These are phyloP conservation scores for Starmerella scarabaei DNA, from an alignment of 805 yeast genomes.

Conservation along the genomic window DNA sequence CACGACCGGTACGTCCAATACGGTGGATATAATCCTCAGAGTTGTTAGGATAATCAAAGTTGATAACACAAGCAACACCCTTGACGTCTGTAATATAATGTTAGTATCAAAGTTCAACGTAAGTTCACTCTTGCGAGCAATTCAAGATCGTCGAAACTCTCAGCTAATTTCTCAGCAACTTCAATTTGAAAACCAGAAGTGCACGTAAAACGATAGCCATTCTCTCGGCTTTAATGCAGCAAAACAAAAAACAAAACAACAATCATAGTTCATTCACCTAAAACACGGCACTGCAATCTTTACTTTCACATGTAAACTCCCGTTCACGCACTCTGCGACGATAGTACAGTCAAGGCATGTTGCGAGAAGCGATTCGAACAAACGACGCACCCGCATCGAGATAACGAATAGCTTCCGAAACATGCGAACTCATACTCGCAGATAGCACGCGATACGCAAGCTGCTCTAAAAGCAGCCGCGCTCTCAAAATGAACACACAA, in stretches of 20 bases:
- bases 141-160: too few relatives aligned
- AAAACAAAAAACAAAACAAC: neutral
- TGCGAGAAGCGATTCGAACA: constrained; percentile 13
- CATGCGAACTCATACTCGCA: constrained; percentile 16
- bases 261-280: neutral
- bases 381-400: constrained; percentile 14
- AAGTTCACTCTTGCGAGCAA: too few relatives aligned
- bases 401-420: constrained; percentile 15
- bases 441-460: constrained; percentile 1
- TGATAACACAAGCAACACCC: constrained; percentile 87
- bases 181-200: neutral
- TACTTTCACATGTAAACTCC: neutral
- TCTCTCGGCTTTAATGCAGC: neutral
- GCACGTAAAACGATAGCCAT: neutral
- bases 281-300: too few relatives aligned
- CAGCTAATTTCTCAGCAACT: too few relatives aligned
- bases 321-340: constrained; percentile 2
- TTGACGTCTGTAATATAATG: constrained; percentile 62
- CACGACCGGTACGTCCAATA: constrained; percentile 99
- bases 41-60: constrained; percentile 96
- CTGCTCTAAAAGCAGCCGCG: too few relatives aligned
- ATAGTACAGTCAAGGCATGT: constrained; percentile 9
- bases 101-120: constrained; percentile 17
- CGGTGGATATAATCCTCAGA: constrained; percentile 98
- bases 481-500: neutral